Base-by-base conservation (phyloP, 169 alveolate species). In the Plasmodium billcollinsi region DNA sequence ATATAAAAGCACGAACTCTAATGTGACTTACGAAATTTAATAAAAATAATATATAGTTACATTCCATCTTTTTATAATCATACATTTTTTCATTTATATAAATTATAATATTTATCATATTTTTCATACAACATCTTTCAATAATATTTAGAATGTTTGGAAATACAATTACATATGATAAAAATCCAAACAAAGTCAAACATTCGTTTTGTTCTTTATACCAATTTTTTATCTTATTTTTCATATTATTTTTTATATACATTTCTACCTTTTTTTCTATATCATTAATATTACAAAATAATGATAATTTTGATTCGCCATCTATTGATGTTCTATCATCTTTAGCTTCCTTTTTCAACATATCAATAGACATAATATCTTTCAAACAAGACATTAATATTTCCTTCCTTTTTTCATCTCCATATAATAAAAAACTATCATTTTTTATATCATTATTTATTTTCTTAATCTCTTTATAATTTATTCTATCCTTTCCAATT, bases 41-140 rank as follows among this genome's bases (percentile, higher is more conserved):
- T 54, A 76, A 43, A n/a, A 76, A 20, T 9, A 75, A 76, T 43
- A 76, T 15, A 69, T 69, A 76, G 29, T 62, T 63, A 12, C 56
- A 45, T 39, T 63, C 11, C 74, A 76, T 11, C 0, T 50, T 56
- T 2, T 76, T 14, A 21, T 5, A 24, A 20, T 52, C 21, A 45
- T 76, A 76, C 26, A 76, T 39, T 7, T 15, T 8, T 26, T 76
- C 89, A 24, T 50, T 76, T 50, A 63, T 56, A 56, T 63, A 76
- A 3, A 76, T 47, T 9, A 63, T 21, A 14, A 76, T 65, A 21
- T 76, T 76, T 9, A 76, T 29, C 11, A 76, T 33, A 43, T 65
- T 11, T 20, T 39, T 65, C 29, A 63, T 21, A 47, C 47, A 76
- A 0, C 33, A 11, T 21, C 50, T 76, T 43, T 76, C 89, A 26